These are phyloP conservation scores for Triangularia setosa DNA, from an alignment of 2,329 filamentous ascomycete species.

Conservation along the genomic window DNA sequence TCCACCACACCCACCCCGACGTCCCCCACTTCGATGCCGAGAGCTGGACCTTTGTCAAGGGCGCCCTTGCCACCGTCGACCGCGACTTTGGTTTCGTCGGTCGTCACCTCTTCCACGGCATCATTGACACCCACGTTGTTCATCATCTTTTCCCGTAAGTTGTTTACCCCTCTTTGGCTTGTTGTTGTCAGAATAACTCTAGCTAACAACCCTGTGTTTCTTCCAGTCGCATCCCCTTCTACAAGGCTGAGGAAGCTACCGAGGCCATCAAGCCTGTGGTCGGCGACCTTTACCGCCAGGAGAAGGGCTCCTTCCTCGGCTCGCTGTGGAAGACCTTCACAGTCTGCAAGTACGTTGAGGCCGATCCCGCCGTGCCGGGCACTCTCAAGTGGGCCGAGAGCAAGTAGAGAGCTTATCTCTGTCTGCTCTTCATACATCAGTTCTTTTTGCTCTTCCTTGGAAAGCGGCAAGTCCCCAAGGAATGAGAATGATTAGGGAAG, in stretches of 20 bases:
- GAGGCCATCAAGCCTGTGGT: conserved; percentile 54
- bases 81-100: conserved; percentile 63
- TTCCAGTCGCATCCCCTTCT: conserved; percentile 51
- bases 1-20: conserved; percentile 65
- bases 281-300: conserved; percentile 49
- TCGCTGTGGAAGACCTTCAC: conserved; percentile 45
- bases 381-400: conserved; percentile 35
- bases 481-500: background rate
- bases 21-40: conserved; percentile 57
- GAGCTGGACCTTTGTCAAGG: conserved; percentile 59
- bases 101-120: conserved; percentile 62
- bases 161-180: background rate
- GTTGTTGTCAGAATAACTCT: background rate
- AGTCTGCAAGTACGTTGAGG: conserved; percentile 45
- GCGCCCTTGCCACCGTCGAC: conserved; percentile 60
- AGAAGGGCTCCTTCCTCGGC: conserved; percentile 41
- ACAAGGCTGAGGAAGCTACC: conserved; percentile 57
- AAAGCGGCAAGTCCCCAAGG: background rate
- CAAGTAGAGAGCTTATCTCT: conserved; percentile 14
- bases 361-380: conserved; percentile 35
- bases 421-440: background rate
- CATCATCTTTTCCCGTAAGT: conserved; percentile 58
- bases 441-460: background rate
- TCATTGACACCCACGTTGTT: conserved; percentile 61
- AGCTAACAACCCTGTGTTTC: conserved; percentile 2